Conservation (phyloP, 2,329 filamentous ascomycete species). For the Colletotrichum lindemuthianum region DNA sequence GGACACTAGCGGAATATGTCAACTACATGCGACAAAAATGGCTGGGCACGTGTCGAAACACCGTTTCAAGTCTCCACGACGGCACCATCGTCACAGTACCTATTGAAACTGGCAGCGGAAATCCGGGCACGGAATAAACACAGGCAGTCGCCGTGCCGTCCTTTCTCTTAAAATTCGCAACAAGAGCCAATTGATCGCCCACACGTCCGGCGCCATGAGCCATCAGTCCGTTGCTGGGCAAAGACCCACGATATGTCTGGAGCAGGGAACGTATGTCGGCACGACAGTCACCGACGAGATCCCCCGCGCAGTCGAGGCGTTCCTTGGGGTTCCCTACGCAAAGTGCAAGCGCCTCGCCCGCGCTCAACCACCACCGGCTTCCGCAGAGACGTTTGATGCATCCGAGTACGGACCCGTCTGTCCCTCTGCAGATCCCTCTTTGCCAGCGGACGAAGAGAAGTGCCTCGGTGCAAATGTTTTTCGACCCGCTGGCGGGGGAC, state of each 20-base stretch:
- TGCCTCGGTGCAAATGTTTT: slow-evolving; percentile 65
- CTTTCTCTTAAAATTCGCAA: too few species aligned
- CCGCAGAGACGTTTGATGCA: slow-evolving; percentile 44
- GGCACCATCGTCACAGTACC: too few species aligned
- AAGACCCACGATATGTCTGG: slow-evolving; percentile 39
- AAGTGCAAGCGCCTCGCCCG: slow-evolving; percentile 56
- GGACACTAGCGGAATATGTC: slow-evolving; percentile 22
- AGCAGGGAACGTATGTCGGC: slow-evolving; percentile 54
- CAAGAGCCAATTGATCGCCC: not conserved
- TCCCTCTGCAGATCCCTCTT: slow-evolving; percentile 31
- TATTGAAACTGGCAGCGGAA: too few species aligned
- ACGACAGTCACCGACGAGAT: slow-evolving; percentile 44
- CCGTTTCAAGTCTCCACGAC: too few species aligned
- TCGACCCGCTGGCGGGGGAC: slow-evolving; percentile 44
- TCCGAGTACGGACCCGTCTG: slow-evolving; percentile 45
- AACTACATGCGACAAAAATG: slow-evolving; percentile 25
- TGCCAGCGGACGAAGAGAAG: slow-evolving; percentile 53
- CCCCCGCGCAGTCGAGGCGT: slow-evolving; percentile 57
- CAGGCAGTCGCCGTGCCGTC: too few species aligned
- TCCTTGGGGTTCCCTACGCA: slow-evolving; percentile 62
- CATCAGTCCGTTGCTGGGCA: not conserved
- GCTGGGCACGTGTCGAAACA: too few species aligned
- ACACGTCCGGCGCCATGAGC: not conserved
- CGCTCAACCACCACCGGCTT: slow-evolving; percentile 47
- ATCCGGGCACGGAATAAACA: too few species aligned